Evolutionary conservation across 148 eudicot genomes (phyloP).

Genomic region (Silene conica): DNA sequence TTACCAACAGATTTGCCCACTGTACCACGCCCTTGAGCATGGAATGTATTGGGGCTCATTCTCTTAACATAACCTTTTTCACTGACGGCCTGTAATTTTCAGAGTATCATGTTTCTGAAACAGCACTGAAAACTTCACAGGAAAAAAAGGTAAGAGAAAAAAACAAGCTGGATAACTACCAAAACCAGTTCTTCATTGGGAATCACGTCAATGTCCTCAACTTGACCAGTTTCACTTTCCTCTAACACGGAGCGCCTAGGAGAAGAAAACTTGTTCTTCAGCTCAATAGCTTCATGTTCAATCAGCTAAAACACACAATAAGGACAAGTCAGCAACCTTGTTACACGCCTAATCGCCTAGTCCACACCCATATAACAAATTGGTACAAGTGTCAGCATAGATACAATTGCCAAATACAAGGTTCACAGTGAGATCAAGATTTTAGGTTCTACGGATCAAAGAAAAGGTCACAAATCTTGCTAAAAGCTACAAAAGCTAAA

Average conservation of each 20-base stretch:
- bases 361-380: not conserved
- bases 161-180: slow-evolving; percentile 35
- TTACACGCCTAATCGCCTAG: not conserved
- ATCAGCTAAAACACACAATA: slow-evolving; percentile 47
- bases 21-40: slow-evolving; percentile 86
- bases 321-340: not conserved
- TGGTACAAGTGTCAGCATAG: not conserved
- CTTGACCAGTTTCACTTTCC: slow-evolving; percentile 71
- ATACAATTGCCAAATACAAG: not conserved
- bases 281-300: slow-evolving; percentile 88
- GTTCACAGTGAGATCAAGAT: not conserved
- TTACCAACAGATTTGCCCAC: slow-evolving; percentile 98
- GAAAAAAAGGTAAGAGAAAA: not conserved
- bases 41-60: slow-evolving; percentile 87
- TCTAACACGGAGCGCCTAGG: slow-evolving; percentile 83
- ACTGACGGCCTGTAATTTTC: slow-evolving; percentile 68
- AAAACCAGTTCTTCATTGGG: slow-evolving; percentile 94
- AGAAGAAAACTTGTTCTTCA: slow-evolving; percentile 79
- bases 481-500: not conserved
- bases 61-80: slow-evolving; percentile 96
- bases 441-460: not conserved
- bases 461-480: not conserved
- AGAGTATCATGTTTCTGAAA: slow-evolving; percentile 18
- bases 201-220: slow-evolving; percentile 90
- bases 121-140: not conserved